Base-by-base conservation (phyloP, 2,329 filamentous ascomycete genomes). In the Pyricularia grisea region DNA sequence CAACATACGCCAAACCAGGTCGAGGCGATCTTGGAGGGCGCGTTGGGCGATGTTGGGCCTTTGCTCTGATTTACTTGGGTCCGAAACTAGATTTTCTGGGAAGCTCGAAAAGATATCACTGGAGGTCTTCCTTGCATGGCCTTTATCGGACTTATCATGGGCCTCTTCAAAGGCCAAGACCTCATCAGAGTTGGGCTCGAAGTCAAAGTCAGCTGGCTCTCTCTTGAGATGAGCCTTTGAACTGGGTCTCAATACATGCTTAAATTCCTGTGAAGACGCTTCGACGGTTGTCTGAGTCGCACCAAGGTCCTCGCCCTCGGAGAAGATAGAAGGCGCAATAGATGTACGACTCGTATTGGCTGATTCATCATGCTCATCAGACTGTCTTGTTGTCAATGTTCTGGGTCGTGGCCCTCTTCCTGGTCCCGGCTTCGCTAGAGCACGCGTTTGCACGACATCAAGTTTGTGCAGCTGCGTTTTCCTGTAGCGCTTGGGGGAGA, bases 1-100 rank as follows among this genome's bases (percentile, higher is more conserved):
- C 33, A 36, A 78, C 80, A 73, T 74, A 82, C 80, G 81, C 77
- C 81, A 84, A 2, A 82, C 75, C 11, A 75, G 70, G 4, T 73
- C 68, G 4, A 83, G 71, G 0, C 77, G 76, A 2, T 76, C 71
- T n/a, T 72, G 64, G 4, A 78, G 66, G 0, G 65, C 60, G 12
- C 7, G 23, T 17, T 63, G 60, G 5, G 60, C 60, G 14, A 27
- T 5, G 4, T 14, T 30, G 25, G 9, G 25, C 25, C 25, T 17
- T 14, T 7, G 27, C 25, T 28, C 3, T 12, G 60, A 12, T 63
- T 30, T 63, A 2, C 25, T 23, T 27, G 14, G 14, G 1, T 14
- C 60, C 1, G 17, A 17, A 30, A 28, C 60, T 6, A 28, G 12
- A 20, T 2, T 7, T 63, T 63, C 60, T 3, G 60, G 27, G 12